Base-by-base conservation (phyloP, 148 eudicot species). In the Spergularia bocconei region DNA sequence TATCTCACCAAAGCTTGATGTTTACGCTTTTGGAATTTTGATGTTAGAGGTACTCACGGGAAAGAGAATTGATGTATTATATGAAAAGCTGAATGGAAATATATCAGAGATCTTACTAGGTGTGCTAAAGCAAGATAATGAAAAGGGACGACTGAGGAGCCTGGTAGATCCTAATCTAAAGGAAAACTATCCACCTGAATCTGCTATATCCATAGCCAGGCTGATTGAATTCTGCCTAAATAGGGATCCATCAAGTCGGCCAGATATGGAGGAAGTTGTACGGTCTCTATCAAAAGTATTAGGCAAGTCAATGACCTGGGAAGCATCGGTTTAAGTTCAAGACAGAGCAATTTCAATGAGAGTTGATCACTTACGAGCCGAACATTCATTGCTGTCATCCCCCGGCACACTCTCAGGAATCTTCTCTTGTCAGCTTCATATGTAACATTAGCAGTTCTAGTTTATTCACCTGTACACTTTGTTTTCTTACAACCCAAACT, bases 1-100 rank as follows among this genome's bases (percentile, higher is more conserved):
- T 15, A 72, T 94, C 52, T 88, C 97, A 0, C 80, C 93, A 19
- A 92, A 90, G 84, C 88, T 95, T 23, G 99, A 95, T 83, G 97
- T 95, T 19, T 94, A 90, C 69, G 80, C 92, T 63, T 95, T 95
- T 70, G 97, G 97, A 55, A 85, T 93, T 63, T 79, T 93, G 33
- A 53, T 93, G 94, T 79, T 93, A 65, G 94, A 91, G 78, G 83
- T 91, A 33, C 71, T 93, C 14, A 88, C 87, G 0, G 94, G 98
- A 10, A 86, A 88, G 82, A 84, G 80, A 79, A 83, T 80, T 36
- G 63, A 70, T 69, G 54, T 52, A 41, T 53, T 87, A 38, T 74
- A 83, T 39, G 87, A 82, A 74, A 85, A 67, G 63, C 65, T 75
- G 14, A 74, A 84, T 9, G 71, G 64, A 36, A 56, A 78, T 7